phyloP scores from a whole-genome alignment of 768 basidiomycete genomes.

The Xerocomellus amylosporus region DNA sequence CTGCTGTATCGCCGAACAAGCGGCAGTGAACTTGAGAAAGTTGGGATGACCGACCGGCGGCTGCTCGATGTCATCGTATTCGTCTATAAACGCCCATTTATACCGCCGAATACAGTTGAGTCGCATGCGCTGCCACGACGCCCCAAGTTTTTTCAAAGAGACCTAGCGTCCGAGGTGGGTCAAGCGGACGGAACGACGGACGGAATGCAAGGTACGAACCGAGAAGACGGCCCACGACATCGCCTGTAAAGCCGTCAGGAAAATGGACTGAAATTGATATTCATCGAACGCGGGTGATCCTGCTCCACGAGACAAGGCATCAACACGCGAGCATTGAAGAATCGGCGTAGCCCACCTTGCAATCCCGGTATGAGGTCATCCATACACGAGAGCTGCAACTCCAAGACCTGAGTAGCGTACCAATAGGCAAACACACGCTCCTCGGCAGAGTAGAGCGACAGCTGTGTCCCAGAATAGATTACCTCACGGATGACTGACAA shows the following conservation, averaged over 20 bases:
- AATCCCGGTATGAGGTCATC: slow-evolving; percentile 45
- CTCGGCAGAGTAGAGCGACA: slow-evolving; percentile 65
- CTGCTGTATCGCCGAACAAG: slow-evolving; percentile 39
- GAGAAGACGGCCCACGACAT: slow-evolving; percentile 53
- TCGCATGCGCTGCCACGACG: slow-evolving; percentile 48
- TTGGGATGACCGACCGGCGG: slow-evolving; percentile 54
- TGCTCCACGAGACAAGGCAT: neutral
- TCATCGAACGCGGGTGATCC: slow-evolving; percentile 39
- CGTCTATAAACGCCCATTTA: slow-evolving; percentile 71
- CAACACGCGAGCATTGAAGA: neutral
- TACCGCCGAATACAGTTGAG: slow-evolving; percentile 65
- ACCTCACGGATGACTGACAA: slow-evolving; percentile 63
- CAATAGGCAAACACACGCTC: slow-evolving; percentile 78
- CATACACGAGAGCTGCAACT: slow-evolving; percentile 52
- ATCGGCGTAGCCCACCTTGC: slow-evolving; percentile 34
- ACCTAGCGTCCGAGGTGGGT: slow-evolving; percentile 35
- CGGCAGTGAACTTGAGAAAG: slow-evolving; percentile 45
- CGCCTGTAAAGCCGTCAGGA: slow-evolving; percentile 56
- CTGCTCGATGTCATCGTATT: slow-evolving; percentile 51
- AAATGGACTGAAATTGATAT: slow-evolving; percentile 46
- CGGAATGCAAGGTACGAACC: slow-evolving; percentile 35
- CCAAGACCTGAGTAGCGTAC: slow-evolving; percentile 59
- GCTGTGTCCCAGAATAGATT: slow-evolving; percentile 70
- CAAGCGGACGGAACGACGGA: neutral
- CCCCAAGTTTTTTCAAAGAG: slow-evolving; percentile 44